Evolutionary conservation across 495 filamentous ascomycete genomes (phyloP).

Genomic region (Xanthoparmelia taractica): DNA sequence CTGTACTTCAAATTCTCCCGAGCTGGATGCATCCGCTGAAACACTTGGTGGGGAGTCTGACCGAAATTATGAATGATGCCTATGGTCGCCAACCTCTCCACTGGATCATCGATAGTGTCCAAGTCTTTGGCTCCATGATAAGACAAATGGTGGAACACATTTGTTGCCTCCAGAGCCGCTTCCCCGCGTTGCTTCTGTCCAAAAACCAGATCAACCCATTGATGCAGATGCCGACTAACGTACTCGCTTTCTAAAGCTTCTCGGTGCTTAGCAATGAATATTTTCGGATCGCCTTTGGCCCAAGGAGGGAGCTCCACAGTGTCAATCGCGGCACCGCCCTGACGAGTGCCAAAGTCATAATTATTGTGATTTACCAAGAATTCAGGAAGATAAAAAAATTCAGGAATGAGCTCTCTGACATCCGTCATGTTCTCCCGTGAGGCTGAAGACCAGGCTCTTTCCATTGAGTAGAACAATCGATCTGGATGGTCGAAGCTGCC

Average conservation of each 20-base stretch:
- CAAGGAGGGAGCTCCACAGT: slow-evolving; percentile 83
- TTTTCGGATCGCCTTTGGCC: slow-evolving; percentile 93
- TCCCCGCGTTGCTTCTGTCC: slow-evolving; percentile 93
- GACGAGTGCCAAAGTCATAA: slow-evolving; percentile 84
- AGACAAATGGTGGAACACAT: slow-evolving; percentile 91
- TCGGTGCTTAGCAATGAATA: slow-evolving; percentile 89
- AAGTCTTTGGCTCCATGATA: slow-evolving; percentile 91
- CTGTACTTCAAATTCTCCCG: slow-evolving; percentile 58
- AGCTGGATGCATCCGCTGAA: slow-evolving; percentile 66
- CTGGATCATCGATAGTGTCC: slow-evolving; percentile 80
- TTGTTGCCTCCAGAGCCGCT: slow-evolving; percentile 80
- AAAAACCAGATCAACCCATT: slow-evolving; percentile 96
- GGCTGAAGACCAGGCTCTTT: slow-evolving; percentile 84
- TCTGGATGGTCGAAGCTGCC: slow-evolving; percentile 96
- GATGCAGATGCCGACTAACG: slow-evolving; percentile 81
- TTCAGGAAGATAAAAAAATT: slow-evolving; percentile 95
- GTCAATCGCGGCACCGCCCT: slow-evolving; percentile 73
- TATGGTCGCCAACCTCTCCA: slow-evolving; percentile 77
- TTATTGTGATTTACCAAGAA: slow-evolving; percentile 86
- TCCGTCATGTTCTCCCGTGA: slow-evolving; percentile 86
- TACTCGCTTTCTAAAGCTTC: slow-evolving; percentile 92
- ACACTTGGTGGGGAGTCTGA: slow-evolving; percentile 93
- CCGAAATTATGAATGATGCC: slow-evolving; percentile 98
- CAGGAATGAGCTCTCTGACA: slow-evolving; percentile 86
- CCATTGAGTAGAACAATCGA: slow-evolving; percentile 87